Conservation (phyloP, 1,139 yeast species). For the Candida mesenterica region DNA sequence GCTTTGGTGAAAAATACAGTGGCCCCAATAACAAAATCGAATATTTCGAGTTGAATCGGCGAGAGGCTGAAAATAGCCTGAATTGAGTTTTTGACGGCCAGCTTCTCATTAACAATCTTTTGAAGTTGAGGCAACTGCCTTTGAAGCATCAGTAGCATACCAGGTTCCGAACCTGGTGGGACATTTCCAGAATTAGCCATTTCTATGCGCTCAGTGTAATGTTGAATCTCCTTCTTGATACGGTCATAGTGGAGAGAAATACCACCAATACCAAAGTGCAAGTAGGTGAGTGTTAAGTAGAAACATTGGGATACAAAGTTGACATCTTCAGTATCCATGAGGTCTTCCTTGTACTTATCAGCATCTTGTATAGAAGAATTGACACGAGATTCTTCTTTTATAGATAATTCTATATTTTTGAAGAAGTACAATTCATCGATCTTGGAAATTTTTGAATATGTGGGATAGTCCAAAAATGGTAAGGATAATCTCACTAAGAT, state of each 20-base stretch:
- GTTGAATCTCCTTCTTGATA: slow-evolving; percentile 51
- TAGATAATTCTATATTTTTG: slow-evolving; percentile 52
- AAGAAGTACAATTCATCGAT: slow-evolving; percentile 68
- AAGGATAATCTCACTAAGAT: slow-evolving; percentile 69
- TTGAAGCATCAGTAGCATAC: slow-evolving; percentile 29
- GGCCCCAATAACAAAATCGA: slow-evolving; percentile 76
- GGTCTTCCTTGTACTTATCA: slow-evolving; percentile 40
- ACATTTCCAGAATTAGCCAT: slow-evolving; percentile 34
- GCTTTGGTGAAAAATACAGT: slow-evolving; percentile 68
- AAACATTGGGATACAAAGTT: slow-evolving; percentile 91
- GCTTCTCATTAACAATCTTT: slow-evolving; percentile 35
- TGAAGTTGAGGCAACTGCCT: slow-evolving; percentile 47
- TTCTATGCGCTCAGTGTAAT: slow-evolving; percentile 50
- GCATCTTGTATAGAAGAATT: slow-evolving; percentile 75
- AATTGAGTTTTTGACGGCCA: slow-evolving; percentile 51
- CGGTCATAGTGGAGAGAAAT: slow-evolving; percentile 57
- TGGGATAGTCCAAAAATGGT: slow-evolving; percentile 76
- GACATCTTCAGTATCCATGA: slow-evolving; percentile 32
- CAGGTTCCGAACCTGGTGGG: slow-evolving; percentile 28
- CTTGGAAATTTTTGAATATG: slow-evolving; percentile 63
- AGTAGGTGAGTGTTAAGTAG: slow-evolving; percentile 70
- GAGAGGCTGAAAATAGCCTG: slow-evolving; percentile 59
- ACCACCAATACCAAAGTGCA: slow-evolving; percentile 91
- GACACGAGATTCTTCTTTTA: slow-evolving; percentile 79
- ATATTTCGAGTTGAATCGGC: slow-evolving; percentile 59